phyloP scores from a whole-genome alignment of 2,329 filamentous ascomycete genomes.

The Sporothrix pseudoabietina region DNA sequence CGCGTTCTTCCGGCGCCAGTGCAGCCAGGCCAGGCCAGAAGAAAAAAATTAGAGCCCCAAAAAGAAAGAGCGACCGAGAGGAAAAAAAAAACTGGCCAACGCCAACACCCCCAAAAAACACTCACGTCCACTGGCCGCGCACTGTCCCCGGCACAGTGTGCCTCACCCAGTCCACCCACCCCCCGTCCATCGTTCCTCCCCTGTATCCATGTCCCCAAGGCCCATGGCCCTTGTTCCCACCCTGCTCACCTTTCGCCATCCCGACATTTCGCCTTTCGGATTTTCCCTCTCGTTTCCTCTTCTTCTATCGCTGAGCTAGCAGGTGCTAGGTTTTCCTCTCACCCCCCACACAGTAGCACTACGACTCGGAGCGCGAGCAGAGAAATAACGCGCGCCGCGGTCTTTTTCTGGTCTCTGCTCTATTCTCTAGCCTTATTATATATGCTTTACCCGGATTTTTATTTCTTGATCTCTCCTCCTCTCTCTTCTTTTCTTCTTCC shows the following conservation, averaged over 20 bases:
- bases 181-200: conserved; percentile 21
- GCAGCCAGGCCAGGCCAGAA: conserved; percentile 13
- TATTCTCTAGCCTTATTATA: conserved; percentile 18
- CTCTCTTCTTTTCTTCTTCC: conserved; percentile 12
- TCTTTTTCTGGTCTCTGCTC: conserved; percentile 14
- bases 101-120: conserved; percentile 20
- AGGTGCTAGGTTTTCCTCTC: conserved; percentile 22
- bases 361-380: conserved; percentile 31
- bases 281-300: conserved; percentile 29
- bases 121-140: conserved; percentile 18
- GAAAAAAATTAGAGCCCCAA: neutral
- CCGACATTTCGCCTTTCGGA: conserved; percentile 28
- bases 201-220: conserved; percentile 21
- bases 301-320: conserved; percentile 24
- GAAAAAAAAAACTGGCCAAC: conserved; percentile 2
- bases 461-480: conserved; percentile 12
- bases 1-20: conserved; percentile 34
- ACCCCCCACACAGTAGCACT: conserved; percentile 31
- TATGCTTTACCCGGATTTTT: conserved; percentile 22
- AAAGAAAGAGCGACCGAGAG: neutral
- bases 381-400: conserved; percentile 31
- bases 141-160: conserved; percentile 19
- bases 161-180: neutral
- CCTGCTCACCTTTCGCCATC: conserved; percentile 25
- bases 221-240: conserved; percentile 12